Conservation (phyloP, 108 stramenopile genomes). For the Schizochytrium sp. region DNA sequence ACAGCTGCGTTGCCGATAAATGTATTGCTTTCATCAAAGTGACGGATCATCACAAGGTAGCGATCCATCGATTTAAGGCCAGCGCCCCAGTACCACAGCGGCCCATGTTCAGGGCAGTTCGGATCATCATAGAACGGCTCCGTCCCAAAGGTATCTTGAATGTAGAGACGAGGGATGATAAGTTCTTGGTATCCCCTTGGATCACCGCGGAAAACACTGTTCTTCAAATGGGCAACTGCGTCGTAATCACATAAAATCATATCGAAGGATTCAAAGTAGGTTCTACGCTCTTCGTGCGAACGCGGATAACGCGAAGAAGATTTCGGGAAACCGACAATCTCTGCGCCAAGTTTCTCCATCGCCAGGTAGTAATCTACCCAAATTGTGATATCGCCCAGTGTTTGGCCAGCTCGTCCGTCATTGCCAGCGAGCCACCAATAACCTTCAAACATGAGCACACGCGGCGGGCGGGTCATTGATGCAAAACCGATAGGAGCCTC, state of each 20-base stretch:
- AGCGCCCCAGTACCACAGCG: background rate
- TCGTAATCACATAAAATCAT: background rate
- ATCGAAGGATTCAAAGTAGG: slow-evolving; percentile 33
- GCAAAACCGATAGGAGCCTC: background rate
- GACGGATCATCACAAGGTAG: background rate
- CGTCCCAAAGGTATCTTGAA: slow-evolving; percentile 2
- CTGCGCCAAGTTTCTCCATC: slow-evolving; percentile 28
- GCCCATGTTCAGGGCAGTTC: background rate
- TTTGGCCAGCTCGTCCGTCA: background rate
- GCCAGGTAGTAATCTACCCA: slow-evolving; percentile 33
- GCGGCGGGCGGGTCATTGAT: background rate
- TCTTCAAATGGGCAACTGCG: background rate
- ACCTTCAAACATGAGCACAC: background rate
- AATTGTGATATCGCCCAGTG: slow-evolving; percentile 6
- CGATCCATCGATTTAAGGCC: background rate
- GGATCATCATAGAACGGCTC: background rate
- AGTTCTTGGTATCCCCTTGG: background rate
- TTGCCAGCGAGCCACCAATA: background rate
- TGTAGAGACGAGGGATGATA: background rate
- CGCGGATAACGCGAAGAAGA: background rate
- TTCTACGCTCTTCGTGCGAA: background rate
- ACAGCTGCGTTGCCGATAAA: slow-evolving; percentile 16
- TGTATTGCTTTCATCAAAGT: background rate
- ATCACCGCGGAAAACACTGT: background rate
- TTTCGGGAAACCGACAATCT: background rate